Evolutionary conservation across 768 basidiomycete species (phyloP), one percentile per base, ranked within the genome.

Genomic region (Serendipita vermifera): DNA sequence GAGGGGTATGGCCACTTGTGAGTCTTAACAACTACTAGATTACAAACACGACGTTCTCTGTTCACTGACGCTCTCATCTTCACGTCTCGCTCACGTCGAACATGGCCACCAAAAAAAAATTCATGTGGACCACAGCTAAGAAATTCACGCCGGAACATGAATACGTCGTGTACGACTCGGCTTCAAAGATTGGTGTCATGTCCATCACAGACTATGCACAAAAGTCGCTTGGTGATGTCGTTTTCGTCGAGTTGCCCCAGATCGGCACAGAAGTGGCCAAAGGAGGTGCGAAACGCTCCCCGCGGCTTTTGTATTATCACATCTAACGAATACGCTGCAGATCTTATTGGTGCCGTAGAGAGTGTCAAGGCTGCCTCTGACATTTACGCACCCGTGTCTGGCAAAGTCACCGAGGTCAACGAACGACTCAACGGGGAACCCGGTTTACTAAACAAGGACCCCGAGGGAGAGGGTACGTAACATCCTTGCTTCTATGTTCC

Each of bases 351-450:
- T 51, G 87, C 87, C 5, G 90, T 97, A 7, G 92, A 96, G 70
- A 94, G 91, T 59, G 92, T 96, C 57, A 97, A 97, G 68, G 92
- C 92, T 27, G 90, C 91, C 35, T 93, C 92, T 1, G 92, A 97
- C 66, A 92, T 97, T 65, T 99, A 87, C 69, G 89, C 94, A 3
- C 96, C 96, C 27, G 78, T 98, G 20, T 90, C 90, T 2, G 96
- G 96, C 6, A 77, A 75, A 3, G 72, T 99, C 17, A 72, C 79
- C 58, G 83, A 82, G 65, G 79, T 97, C 64, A 99, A 99, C 69
- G 74, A 80, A 56, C 67, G 60, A 7, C 74, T 99, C 40, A 71
- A 76, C 32, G 71, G 68, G 5, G 71, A 83, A 65, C 91, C 94
- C 2, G 78, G 81, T 17, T 71, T 97, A 38, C 72, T 99, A 53